These are phyloP conservation scores for Colletotrichum tofieldiae DNA, from an alignment of 2,329 filamentous ascomycete genomes.

Conservation along the genomic window DNA sequence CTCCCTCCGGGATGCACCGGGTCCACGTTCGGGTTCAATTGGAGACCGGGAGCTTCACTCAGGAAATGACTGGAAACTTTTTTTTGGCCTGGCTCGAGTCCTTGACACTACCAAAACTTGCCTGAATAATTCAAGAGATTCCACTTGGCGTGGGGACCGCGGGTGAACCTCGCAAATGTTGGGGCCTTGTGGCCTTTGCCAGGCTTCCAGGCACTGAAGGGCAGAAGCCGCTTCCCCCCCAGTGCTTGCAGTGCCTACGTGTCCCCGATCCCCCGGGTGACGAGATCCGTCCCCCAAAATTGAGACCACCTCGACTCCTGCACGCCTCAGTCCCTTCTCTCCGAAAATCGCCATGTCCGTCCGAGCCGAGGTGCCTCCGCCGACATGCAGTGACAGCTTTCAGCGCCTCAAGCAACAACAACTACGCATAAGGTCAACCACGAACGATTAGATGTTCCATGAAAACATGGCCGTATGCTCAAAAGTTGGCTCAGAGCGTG, in stretches of 20 bases:
- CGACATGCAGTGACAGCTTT: not conserved
- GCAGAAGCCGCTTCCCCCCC: not conserved
- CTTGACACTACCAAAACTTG: not conserved
- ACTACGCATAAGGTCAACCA: not conserved
- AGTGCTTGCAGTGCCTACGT: not conserved
- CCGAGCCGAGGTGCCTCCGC: constrained; percentile 18
- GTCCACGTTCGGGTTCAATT: constrained; percentile 41
- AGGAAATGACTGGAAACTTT: constrained; percentile 38
- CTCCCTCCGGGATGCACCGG: constrained; percentile 39
- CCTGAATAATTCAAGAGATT: constrained; percentile 24
- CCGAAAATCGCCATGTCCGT: constrained; percentile 6
- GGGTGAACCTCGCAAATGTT: constrained; percentile 33
- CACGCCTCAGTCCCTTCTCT: constrained; percentile 3
- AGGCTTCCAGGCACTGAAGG: constrained; percentile 29
- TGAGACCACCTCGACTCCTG: not conserved
- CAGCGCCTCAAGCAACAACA: not conserved
- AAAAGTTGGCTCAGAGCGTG: not conserved
- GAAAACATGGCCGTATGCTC: not conserved
- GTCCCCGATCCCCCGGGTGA: constrained; percentile 19
- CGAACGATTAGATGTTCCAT: not conserved
- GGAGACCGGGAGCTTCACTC: constrained; percentile 11
- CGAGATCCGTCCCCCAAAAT: not conserved
- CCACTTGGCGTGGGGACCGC: constrained; percentile 34
- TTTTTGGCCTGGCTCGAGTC: constrained; percentile 14
- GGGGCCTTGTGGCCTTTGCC: constrained; percentile 27